Conservation (phyloP, 2,329 filamentous ascomycete genomes). For the Fusarium zealandicum region DNA sequence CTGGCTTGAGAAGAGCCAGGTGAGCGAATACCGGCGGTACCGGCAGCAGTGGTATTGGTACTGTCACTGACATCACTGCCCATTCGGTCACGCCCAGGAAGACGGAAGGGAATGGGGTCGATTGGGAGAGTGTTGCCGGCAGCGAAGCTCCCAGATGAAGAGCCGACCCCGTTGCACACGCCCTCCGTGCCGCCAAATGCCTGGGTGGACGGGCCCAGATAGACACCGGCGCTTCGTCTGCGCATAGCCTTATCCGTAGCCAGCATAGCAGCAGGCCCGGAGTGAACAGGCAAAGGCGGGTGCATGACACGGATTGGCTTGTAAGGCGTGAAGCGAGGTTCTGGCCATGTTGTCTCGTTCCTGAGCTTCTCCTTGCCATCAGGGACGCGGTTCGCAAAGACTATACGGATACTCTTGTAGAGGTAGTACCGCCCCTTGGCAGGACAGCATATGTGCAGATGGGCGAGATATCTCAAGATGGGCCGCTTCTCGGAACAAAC, state of each 20-base stretch:
- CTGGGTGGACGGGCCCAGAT: conserved; percentile 45
- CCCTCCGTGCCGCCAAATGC: conserved; percentile 49
- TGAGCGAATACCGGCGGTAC: conserved; percentile 34
- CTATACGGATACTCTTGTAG: conserved; percentile 90
- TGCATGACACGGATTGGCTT: conserved; percentile 69
- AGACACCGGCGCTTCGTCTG: conserved; percentile 63
- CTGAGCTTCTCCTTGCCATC: conserved; percentile 92
- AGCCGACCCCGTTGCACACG: conserved; percentile 17
- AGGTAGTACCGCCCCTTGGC: conserved; percentile 85
- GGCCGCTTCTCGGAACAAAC: conserved; percentile 61
- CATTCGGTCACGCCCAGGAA: conserved; percentile 46
- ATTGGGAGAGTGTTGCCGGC: conserved; percentile 49
- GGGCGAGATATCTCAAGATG: conserved; percentile 86
- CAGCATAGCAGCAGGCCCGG: conserved; percentile 56
- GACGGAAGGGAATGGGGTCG: conserved; percentile 60
- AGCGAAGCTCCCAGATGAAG: conserved; percentile 31
- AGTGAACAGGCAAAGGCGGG: conserved; percentile 46
- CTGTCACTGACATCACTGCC: conserved; percentile 45
- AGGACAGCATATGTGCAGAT: conserved; percentile 91
- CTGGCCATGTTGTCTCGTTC: conserved; percentile 88
- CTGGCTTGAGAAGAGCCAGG: conserved; percentile 42
- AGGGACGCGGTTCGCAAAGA: conserved; percentile 95
- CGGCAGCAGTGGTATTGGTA: conserved; percentile 38
- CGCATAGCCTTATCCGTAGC: conserved; percentile 67
- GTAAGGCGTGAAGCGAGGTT: conserved; percentile 86